Conservation (phyloP, 257 asterid genomes). For the Solanum arcanum region DNA sequence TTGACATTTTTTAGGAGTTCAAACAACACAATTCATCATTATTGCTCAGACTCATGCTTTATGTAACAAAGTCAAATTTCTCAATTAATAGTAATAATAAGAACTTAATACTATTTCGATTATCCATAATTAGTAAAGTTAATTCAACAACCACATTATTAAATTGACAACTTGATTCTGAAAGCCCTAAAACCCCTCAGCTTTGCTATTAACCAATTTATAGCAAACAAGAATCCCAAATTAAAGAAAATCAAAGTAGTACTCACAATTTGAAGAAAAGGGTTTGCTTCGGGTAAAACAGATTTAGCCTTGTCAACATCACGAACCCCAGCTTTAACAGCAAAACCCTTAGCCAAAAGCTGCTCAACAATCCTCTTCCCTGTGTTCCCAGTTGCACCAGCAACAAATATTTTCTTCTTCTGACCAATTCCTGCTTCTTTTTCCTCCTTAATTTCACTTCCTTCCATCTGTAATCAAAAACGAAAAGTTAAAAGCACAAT, state of each 20-base stretch:
- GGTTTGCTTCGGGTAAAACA: constrained; percentile 40
- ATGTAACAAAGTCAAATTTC: background rate
- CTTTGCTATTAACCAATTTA: background rate
- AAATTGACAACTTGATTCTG: background rate
- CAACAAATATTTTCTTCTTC: constrained; percentile 74
- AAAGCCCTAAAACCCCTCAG: background rate
- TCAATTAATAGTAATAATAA: background rate
- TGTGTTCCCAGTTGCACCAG: constrained; percentile 90
- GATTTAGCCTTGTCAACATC: constrained; percentile 75
- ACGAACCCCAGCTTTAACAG: constrained; percentile 88
- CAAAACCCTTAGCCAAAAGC: constrained; percentile 81
- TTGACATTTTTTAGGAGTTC: background rate
- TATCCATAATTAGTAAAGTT: background rate
- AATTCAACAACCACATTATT: background rate
- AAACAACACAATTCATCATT: background rate
- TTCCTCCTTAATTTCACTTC: constrained; percentile 46
- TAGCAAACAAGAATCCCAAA: background rate
- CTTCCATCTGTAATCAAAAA: constrained; percentile 48
- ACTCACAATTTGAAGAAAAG: constrained; percentile 76
- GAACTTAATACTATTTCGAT: background rate
- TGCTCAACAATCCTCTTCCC: constrained; percentile 93
- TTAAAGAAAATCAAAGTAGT: background rate
- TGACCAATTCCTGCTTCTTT: constrained; percentile 8
- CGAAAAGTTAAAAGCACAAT: background rate
- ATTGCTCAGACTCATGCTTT: background rate